Evolutionary conservation across 2,329 filamentous ascomycete species (phyloP).

Genomic region (Aphanocladium album): DNA sequence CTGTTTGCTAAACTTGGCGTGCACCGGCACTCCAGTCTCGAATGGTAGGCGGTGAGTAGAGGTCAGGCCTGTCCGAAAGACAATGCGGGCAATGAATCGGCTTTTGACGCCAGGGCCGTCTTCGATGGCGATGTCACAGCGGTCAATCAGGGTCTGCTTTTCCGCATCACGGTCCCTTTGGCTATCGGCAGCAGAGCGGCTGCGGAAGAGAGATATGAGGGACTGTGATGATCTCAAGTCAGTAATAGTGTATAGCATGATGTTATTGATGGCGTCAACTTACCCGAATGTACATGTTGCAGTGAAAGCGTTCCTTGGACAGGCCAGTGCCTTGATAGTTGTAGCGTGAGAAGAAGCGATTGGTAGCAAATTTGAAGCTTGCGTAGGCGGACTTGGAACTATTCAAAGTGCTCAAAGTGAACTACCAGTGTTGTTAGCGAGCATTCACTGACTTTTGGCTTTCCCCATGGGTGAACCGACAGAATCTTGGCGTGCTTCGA

Average conservation of each 20-base stretch:
- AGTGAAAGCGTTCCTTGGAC: constrained; percentile 61
- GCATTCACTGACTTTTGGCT: neutral
- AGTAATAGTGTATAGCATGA: neutral
- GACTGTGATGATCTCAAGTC: constrained; percentile 38
- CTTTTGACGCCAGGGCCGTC: constrained; percentile 67
- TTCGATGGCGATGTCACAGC: constrained; percentile 68
- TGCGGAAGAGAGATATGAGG: constrained; percentile 70
- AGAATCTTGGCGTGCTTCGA: constrained; percentile 66
- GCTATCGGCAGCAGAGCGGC: constrained; percentile 54
- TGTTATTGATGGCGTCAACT: constrained; percentile 14
- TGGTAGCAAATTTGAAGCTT: constrained; percentile 62
- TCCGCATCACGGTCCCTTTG: constrained; percentile 45
- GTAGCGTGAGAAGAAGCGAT: constrained; percentile 69
- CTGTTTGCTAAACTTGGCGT: constrained; percentile 67
- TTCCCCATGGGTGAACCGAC: constrained; percentile 33
- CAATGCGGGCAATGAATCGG: constrained; percentile 67
- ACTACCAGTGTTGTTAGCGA: constrained; percentile 36
- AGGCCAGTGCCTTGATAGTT: constrained; percentile 53
- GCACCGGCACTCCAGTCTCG: constrained; percentile 67
- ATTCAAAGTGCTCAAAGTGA: constrained; percentile 71
- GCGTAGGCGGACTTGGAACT: constrained; percentile 77
- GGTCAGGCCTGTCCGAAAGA: constrained; percentile 70
- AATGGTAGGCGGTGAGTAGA: constrained; percentile 75
- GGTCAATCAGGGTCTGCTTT: constrained; percentile 65
- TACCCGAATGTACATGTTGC: constrained; percentile 68